Evolutionary conservation across 192 early-diverging fungal genomes (phyloP).

Genomic region (Coemansia interrupta): DNA sequence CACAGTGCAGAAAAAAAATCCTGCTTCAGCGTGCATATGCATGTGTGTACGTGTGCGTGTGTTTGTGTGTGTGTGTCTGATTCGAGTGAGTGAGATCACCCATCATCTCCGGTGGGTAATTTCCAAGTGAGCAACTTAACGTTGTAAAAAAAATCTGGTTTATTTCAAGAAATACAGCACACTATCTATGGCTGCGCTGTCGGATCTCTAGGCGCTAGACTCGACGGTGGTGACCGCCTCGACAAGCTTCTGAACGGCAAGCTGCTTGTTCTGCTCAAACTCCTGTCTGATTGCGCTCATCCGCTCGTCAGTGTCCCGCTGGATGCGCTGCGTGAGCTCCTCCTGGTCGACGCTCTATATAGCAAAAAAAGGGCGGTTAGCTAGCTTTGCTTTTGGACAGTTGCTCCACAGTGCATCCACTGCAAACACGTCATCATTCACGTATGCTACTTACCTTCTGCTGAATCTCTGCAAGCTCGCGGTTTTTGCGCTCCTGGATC

Average conservation of each 20-base stretch:
- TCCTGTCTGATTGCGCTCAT: slow-evolving; percentile 23
- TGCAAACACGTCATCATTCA: background rate
- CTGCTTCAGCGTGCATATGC: background rate
- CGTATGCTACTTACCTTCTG: slow-evolving; percentile 9
- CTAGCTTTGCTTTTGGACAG: too few species aligned
- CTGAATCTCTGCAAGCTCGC: slow-evolving; percentile 56
- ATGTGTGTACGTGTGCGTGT: background rate
- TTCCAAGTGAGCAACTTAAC: background rate
- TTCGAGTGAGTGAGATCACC: background rate
- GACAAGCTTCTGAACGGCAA: slow-evolving; percentile 32
- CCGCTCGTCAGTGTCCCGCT: slow-evolving; percentile 35
- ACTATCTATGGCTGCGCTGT: background rate
- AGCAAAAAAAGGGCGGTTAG: background rate
- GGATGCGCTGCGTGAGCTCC: slow-evolving; percentile 31
- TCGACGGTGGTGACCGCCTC: slow-evolving; percentile 25
- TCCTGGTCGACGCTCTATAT: slow-evolving; percentile 32
- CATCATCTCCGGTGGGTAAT: background rate
- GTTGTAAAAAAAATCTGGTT: background rate
- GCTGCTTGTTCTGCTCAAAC: slow-evolving; percentile 45
- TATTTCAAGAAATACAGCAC: background rate
- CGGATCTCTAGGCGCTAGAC: background rate
- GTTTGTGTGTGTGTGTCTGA: background rate
- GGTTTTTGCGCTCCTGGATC: slow-evolving; percentile 79
- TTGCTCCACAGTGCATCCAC: background rate
- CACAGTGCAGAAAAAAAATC: background rate